Percentiles rank a stretch among this genome's conserved stretches.
Evolutionary conservation across 2,329 filamentous ascomycete genomes (phyloP).

Genomic region (Paecilomyces variotii): DNA sequence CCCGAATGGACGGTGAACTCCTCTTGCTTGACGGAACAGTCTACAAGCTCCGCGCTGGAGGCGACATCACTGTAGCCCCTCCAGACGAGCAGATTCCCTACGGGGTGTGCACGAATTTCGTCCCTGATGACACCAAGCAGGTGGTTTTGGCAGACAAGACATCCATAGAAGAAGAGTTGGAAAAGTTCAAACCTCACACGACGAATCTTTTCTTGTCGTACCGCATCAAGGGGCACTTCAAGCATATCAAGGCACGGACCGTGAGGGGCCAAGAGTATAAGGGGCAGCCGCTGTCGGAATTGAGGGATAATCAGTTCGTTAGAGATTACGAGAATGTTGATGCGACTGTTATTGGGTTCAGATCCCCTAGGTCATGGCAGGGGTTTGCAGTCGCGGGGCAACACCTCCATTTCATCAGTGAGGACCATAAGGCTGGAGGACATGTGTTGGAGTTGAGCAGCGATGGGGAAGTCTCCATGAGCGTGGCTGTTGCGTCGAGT

Average conservation of each 20-base stretch:
- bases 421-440: conserved; percentile 15
- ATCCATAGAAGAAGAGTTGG: conserved; percentile 10
- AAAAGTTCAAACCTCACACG: conserved; percentile 11
- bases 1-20: conserved; percentile 37
- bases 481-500: conserved; percentile 29
- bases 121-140: conserved; percentile 13
- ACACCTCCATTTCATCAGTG: conserved; percentile 35
- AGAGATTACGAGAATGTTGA: conserved; percentile 11
- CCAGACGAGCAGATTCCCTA: conserved; percentile 32
- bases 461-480: conserved; percentile 24
- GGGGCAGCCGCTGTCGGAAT: conserved; percentile 22
- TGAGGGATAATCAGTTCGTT: conserved; percentile 12
- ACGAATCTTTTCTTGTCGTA: conserved; percentile 22
- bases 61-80: conserved; percentile 24
- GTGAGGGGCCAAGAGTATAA: conserved; percentile 21
- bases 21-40: conserved; percentile 34
- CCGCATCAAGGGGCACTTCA: conserved; percentile 15
- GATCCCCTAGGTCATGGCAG: conserved; percentile 32
- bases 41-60: conserved; percentile 35
- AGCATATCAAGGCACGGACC: conserved; percentile 17
- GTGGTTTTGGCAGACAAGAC: background rate
- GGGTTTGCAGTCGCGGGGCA: conserved; percentile 36
- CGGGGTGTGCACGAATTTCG: conserved; percentile 23
- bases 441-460: conserved; percentile 28
- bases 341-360: conserved; percentile 37